These are phyloP conservation scores for Paramecium octaurelia DNA, from an alignment of 73 alveolate genomes.

Conservation along the genomic window DNA sequence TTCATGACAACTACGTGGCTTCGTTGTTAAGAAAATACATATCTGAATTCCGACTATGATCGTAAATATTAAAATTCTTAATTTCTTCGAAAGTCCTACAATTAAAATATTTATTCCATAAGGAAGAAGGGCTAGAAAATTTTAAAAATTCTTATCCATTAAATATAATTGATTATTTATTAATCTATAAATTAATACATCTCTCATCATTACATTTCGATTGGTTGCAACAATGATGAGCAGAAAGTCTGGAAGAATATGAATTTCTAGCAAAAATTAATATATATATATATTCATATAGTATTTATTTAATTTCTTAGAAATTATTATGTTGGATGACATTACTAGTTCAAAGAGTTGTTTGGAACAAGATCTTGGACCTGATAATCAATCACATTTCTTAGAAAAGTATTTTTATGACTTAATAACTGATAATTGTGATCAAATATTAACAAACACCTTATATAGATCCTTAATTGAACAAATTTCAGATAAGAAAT, in stretches of 20 bases:
- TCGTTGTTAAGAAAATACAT: background rate
- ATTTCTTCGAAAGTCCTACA: background rate
- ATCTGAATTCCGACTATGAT: background rate
- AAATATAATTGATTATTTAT: background rate
- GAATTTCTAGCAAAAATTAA: background rate
- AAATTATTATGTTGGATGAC: background rate
- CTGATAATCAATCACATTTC: background rate
- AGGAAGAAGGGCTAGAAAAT: background rate
- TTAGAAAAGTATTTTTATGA: slow-evolving; percentile 18
- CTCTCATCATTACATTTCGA: background rate
- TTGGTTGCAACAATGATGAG: background rate
- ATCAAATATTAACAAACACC: background rate
- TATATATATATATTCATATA: background rate
- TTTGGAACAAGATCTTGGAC: background rate
- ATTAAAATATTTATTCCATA: background rate
- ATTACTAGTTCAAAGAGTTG: slow-evolving; percentile 16
- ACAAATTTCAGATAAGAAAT: background rate
- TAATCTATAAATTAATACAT: background rate
- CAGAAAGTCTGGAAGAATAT: background rate
- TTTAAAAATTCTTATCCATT: background rate
- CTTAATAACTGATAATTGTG: background rate
- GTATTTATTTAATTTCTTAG: background rate
- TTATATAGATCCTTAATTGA: background rate
- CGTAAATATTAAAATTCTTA: background rate
- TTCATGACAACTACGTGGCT: background rate